phyloP scores from a whole-genome alignment of 2,329 filamentous ascomycete genomes.

The Aspergillus sclerotialis region DNA sequence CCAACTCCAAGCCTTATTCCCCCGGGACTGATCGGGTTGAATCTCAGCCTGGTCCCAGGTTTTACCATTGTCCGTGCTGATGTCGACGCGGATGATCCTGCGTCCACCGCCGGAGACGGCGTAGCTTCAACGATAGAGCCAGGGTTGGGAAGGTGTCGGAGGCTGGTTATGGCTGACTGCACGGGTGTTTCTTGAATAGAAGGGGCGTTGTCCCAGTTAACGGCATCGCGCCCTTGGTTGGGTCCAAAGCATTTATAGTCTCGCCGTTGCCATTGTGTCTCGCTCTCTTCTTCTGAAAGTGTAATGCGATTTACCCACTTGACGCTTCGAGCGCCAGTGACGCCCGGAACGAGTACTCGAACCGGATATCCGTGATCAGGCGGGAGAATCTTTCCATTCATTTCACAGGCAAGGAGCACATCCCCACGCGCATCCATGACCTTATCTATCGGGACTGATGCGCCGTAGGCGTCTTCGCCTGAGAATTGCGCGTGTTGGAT shows the following conservation, averaged over 20 bases:
- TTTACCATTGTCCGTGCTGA: slow-evolving; percentile 56
- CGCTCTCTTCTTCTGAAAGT: slow-evolving; percentile 59
- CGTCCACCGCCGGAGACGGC: slow-evolving; percentile 63
- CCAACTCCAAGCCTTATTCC: slow-evolving; percentile 56
- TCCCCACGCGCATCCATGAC: slow-evolving; percentile 56
- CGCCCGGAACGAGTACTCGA: slow-evolving; percentile 56
- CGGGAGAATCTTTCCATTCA: slow-evolving; percentile 59
- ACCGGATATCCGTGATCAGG: slow-evolving; percentile 61
- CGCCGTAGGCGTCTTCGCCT: slow-evolving; percentile 54
- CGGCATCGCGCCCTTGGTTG: slow-evolving; percentile 50
- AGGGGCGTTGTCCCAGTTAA: slow-evolving; percentile 54
- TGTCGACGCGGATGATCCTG: slow-evolving; percentile 60
- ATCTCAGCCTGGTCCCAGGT: slow-evolving; percentile 60
- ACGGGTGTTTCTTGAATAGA: slow-evolving; percentile 64
- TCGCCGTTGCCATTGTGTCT: slow-evolving; percentile 58
- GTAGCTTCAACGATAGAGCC: slow-evolving; percentile 53
- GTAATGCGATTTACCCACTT: slow-evolving; percentile 63
- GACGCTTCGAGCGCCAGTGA: slow-evolving; percentile 60
- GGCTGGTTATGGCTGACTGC: slow-evolving; percentile 56
- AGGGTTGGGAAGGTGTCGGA: slow-evolving; percentile 8
- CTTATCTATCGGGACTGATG: slow-evolving; percentile 55
- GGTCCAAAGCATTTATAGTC: slow-evolving; percentile 66
- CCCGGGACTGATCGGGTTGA: slow-evolving; percentile 44
- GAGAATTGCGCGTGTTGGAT: slow-evolving; percentile 51
- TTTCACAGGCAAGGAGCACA: slow-evolving; percentile 56